A percentile compares a stretch with the other conserved stretches of the same genome.
Evolutionary conservation across 2,329 filamentous ascomycete genomes (phyloP).

Genomic region (Ophiostoma novo-ulmi): DNA sequence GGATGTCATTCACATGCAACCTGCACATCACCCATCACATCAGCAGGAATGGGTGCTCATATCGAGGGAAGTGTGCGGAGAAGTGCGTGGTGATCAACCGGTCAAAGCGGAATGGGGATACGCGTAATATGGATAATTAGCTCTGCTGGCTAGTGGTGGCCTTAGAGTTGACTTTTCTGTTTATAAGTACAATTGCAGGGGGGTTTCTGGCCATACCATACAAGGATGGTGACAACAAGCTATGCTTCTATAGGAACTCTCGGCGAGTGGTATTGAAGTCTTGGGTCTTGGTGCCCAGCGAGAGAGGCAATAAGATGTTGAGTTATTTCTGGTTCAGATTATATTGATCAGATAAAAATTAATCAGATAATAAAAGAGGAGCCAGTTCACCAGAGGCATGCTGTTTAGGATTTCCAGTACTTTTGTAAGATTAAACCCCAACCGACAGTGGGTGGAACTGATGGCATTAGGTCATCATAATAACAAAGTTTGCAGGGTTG

Average conservation of each 20-base stretch:
- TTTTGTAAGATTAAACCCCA: background rate
- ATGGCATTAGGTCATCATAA: background rate
- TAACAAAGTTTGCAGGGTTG: background rate
- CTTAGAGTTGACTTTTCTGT: background rate
- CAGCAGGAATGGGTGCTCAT: background rate
- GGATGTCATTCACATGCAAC: background rate
- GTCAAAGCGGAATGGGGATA: background rate
- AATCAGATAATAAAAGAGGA: constrained; percentile 4
- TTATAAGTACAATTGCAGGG: background rate
- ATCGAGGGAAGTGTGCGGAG: background rate
- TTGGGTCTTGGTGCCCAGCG: too few relatives aligned
- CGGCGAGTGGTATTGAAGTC: background rate
- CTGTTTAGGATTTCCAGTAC: too few relatives aligned
- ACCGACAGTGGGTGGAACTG: background rate
- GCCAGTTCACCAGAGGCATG: too few relatives aligned
- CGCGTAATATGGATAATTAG: background rate
- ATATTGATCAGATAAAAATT: background rate
- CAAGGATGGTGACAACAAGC: background rate
- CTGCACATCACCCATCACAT: background rate
- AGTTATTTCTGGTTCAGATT: background rate
- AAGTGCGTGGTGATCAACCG: background rate
- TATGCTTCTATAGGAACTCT: background rate
- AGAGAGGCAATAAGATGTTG: background rate
- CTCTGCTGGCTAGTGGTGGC: background rate
- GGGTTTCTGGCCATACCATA: background rate